Evolutionary conservation across 805 yeast genomes (phyloP).

Genomic region (Candida fluviatilis): DNA sequence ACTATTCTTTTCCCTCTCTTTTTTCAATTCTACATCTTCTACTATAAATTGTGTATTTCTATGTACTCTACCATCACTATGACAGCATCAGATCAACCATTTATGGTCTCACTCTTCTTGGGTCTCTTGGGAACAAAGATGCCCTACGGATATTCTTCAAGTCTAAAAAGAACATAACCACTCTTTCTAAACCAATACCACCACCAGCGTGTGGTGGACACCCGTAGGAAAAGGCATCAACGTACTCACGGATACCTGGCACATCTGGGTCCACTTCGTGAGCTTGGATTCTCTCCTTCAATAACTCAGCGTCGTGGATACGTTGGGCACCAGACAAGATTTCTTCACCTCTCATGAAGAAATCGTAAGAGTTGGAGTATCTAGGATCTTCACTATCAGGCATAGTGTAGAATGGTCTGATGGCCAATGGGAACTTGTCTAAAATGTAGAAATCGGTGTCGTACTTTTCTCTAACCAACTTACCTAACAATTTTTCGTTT

Average conservation of each 20-base stretch:
- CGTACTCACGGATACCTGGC: conserved; percentile 86
- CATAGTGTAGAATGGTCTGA: conserved; percentile 99
- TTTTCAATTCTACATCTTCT: too few species aligned
- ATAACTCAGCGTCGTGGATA: conserved; percentile 86
- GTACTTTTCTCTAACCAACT: conserved; percentile 85
- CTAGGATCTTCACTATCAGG: conserved; percentile 90
- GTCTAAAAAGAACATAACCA: conserved; percentile 95
- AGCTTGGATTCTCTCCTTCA: conserved; percentile 73
- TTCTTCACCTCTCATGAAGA: conserved; percentile 99
- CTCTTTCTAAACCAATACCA: conserved; percentile 99
- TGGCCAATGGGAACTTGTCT: conserved; percentile 95
- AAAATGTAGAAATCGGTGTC: conserved; percentile 96
- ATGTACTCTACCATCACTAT: too few species aligned
- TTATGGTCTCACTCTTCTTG: conserved; percentile 87
- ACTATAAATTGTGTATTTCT: too few species aligned
- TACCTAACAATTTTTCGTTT: conserved; percentile 91
- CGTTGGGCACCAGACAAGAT: conserved; percentile 99
- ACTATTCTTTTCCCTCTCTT: too few species aligned
- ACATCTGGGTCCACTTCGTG: conserved; percentile 78
- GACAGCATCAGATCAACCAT: too few species aligned
- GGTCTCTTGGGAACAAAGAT: conserved; percentile 99
- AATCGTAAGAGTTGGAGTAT: conserved; percentile 96
- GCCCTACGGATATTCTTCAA: conserved; percentile 97
- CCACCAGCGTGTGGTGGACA: conserved; percentile 99
- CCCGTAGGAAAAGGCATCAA: conserved; percentile 89